Percentiles rank a stretch among this genome's conserved stretches.
Evolutionary conservation across 2,329 filamentous ascomycete genomes (phyloP).

Genomic region (Penicillium sp.): DNA sequence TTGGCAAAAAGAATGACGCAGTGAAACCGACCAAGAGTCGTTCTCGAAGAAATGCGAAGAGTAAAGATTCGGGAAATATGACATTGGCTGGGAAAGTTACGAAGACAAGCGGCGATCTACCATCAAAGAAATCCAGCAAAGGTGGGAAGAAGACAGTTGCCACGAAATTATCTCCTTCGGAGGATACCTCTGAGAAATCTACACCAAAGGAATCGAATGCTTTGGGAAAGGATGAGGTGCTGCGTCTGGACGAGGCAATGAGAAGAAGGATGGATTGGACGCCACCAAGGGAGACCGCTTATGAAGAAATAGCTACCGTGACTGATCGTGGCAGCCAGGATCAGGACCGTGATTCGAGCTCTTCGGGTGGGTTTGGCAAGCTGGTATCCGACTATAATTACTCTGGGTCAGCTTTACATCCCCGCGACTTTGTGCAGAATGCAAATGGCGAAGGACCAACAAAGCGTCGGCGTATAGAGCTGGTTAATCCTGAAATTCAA

Average conservation of each 20-base stretch:
- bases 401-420: slow-evolving; percentile 16
- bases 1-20: slow-evolving; percentile 11
- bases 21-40: slow-evolving; percentile 21
- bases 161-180: not conserved
- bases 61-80: slow-evolving; percentile 24
- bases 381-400: slow-evolving; percentile 38
- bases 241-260: slow-evolving; percentile 42
- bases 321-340: slow-evolving; percentile 4
- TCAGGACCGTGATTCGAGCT: not conserved
- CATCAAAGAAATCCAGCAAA: slow-evolving; percentile 11
- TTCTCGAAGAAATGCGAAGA: slow-evolving; percentile 19
- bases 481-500: slow-evolving; percentile 22
- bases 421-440: slow-evolving; percentile 9
- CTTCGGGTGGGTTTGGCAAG: slow-evolving; percentile 24
- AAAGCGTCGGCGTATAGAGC: slow-evolving; percentile 33
- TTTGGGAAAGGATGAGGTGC: slow-evolving; percentile 14
- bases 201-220: slow-evolving; percentile 12
- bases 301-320: slow-evolving; percentile 17
- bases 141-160: slow-evolving; percentile 8
- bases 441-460: slow-evolving; percentile 23
- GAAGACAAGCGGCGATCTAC: slow-evolving; percentile 22
- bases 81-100: slow-evolving; percentile 31
- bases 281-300: slow-evolving; percentile 45
- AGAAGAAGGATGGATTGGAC: slow-evolving; percentile 59
- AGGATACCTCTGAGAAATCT: not conserved